A percentile compares a stretch with the other conserved stretches of the same genome.
phyloP scores from a whole-genome alignment of 2,329 filamentous ascomycete genomes.

The Tolypocladium ovalisporum region DNA sequence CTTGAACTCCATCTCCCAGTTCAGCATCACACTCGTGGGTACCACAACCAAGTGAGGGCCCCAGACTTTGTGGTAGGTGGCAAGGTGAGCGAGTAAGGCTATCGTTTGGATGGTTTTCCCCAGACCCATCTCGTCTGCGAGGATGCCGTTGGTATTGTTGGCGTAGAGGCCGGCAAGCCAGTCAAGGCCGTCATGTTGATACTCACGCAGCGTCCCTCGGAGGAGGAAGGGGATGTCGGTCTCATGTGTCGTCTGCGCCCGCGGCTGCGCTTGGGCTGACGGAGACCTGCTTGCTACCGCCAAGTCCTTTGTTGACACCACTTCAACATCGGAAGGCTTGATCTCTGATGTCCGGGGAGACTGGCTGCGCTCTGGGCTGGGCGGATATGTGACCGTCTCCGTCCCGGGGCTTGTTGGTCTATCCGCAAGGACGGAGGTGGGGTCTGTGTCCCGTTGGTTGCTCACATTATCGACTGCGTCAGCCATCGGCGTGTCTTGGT shows the following conservation, averaged over 20 bases:
- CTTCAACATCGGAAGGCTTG: constrained; percentile 38
- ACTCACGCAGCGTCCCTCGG: constrained; percentile 82
- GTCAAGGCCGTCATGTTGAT: constrained; percentile 93
- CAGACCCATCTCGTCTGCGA: constrained; percentile 97
- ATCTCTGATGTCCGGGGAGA: constrained; percentile 39
- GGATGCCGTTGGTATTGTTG: constrained; percentile 87
- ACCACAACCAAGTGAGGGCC: constrained; percentile 93
- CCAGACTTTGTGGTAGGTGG: constrained; percentile 85
- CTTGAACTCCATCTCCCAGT: constrained; percentile 99
- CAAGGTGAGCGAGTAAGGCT: constrained; percentile 81
- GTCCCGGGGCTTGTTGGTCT: constrained; percentile 29
- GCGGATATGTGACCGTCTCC: constrained; percentile 29
- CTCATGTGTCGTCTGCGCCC: constrained; percentile 32
- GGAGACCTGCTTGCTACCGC: constrained; percentile 19
- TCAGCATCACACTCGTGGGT: constrained; percentile 95
- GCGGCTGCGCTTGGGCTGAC: constrained; percentile 18
- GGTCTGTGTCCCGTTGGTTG: background rate
- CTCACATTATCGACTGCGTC: background rate
- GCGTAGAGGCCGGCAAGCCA: constrained; percentile 92
- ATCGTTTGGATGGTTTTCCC: constrained; percentile 99
- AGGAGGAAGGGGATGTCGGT: constrained; percentile 73
- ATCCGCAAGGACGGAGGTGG: constrained; percentile 5
- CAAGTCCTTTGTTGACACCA: constrained; percentile 25
- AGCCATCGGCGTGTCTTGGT: background rate
- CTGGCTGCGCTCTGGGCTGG: constrained; percentile 33